Evolutionary conservation across 345 rosid species (phyloP), one percentile per base, ranked within the genome.

Genomic region (Rhizophora apiculata): DNA sequence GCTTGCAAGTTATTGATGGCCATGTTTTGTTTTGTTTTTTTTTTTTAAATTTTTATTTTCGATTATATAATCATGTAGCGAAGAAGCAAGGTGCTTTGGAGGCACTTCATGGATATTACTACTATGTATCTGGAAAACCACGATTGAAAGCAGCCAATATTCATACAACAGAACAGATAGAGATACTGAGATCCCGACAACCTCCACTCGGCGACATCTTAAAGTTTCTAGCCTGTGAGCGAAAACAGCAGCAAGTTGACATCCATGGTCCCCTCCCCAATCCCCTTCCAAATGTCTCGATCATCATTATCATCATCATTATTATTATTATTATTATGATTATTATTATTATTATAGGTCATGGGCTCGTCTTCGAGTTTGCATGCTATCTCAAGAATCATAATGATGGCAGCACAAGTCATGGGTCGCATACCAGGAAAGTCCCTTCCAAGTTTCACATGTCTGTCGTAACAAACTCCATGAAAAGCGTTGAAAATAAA

Each of bases 351-450:
- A 67, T 71, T 69, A 54, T 61, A 70, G 64, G 56, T 56, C 16
- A 49, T 54, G 67, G 68, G 62, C 27, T 70, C 22, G 15, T 48
- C 2, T 67, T 18, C 64, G 43, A 6, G 21, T 61, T 73, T 70
- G 74, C 60, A 51, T 55, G 78, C 26, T 36, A 30, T 68, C 55
- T 18, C 21, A 36, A 64, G 68, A 65, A 52, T 65, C 62, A 52
- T 22, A 37, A 26, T 56, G 56, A 68, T 54, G 60, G n/a, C n/a
- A n/a, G 26, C 53, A 2, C 39, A 18, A 2, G 53, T 32, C 26
- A 21, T 51, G 65, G 72, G 71, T 7, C 31, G 57, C 31, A 55
- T 62, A 9, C 46, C 72, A 43, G 18, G 53, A 70, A 62, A 55
- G 62, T 58, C 62, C 18, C 55, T 71, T 65, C 39, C 34, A 39